A percentile compares a stretch with the other conserved stretches of the same genome.
These are phyloP conservation scores for Chalaropsis ovoidea DNA, from an alignment of 2,329 filamentous ascomycete genomes.

Conservation along the genomic window DNA sequence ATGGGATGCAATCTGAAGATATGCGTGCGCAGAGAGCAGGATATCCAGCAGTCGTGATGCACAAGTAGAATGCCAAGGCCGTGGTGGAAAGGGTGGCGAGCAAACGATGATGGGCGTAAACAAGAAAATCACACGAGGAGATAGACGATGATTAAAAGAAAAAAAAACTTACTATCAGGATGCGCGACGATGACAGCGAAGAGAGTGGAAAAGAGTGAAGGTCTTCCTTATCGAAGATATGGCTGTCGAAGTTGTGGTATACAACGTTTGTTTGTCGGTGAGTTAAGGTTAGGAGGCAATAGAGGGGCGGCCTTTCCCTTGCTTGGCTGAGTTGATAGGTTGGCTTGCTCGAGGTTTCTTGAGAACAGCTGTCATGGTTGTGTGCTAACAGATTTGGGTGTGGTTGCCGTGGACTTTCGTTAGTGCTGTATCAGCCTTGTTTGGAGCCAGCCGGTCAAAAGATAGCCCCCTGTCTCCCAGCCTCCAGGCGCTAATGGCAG, in stretches of 20 bases:
- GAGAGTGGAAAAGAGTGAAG: conserved; percentile 23
- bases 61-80: background rate
- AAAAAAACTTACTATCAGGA: conserved; percentile 20
- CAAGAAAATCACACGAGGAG: background rate
- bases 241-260: conserved; percentile 21
- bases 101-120: background rate
- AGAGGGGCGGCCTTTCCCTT: conserved; percentile 5
- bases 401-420: background rate
- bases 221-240: conserved; percentile 24
- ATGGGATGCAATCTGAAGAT: background rate
- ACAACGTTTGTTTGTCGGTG: conserved; percentile 26
- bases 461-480: conserved; percentile 23
- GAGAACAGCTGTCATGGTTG: conserved; percentile 20
- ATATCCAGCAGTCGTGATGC: conserved; percentile 8
- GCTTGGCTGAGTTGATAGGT: conserved; percentile 4
- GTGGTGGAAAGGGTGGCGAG: conserved; percentile 12
- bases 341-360: background rate
- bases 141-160: background rate
- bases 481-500: conserved; percentile 20
- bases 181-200: conserved; percentile 21
- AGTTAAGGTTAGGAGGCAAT: conserved; percentile 21
- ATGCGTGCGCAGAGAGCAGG: conserved; percentile 13
- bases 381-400: conserved; percentile 12
- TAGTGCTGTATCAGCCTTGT: conserved; percentile 15
- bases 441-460: background rate